Conservation (phyloP, 2,329 filamentous ascomycete species). For the Drechslerella dactyloides region DNA sequence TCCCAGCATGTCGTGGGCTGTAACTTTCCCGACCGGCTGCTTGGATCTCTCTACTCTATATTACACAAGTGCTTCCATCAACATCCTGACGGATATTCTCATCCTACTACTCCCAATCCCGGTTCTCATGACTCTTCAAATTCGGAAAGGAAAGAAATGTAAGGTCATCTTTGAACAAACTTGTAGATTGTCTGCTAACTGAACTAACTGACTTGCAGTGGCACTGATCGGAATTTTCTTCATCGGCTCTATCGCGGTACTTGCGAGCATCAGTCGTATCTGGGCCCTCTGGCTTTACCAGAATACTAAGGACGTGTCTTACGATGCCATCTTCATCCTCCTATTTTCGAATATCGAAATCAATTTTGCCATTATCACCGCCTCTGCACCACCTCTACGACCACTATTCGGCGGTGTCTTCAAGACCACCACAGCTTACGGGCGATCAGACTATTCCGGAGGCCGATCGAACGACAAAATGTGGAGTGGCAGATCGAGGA, state of each 20-base stretch:
- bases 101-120: conserved; percentile 62
- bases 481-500: conserved; percentile 31
- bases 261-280: conserved; percentile 54
- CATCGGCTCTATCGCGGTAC: conserved; percentile 52
- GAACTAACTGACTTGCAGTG: conserved; percentile 8
- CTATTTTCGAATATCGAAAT: conserved; percentile 57
- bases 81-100: conserved; percentile 61
- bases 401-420: conserved; percentile 56
- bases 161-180: conserved; percentile 6
- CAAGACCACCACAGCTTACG: conserved; percentile 27
- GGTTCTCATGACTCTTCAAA: conserved; percentile 61
- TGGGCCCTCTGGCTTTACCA: conserved; percentile 54
- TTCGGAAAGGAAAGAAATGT: conserved; percentile 58
- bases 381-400: conserved; percentile 59
- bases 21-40: conserved; percentile 55
- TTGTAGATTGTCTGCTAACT: too few species aligned
- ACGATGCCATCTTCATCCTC: conserved; percentile 52
- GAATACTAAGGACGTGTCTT: conserved; percentile 42
- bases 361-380: conserved; percentile 60
- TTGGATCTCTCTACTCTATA: conserved; percentile 58
- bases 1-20: conserved; percentile 53
- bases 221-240: conserved; percentile 52
- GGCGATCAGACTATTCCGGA: conserved; percentile 11
- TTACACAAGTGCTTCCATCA: conserved; percentile 59
- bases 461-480: conserved; percentile 21